These are phyloP conservation scores for Laburnicola sp. DNA, from an alignment of 2,329 filamentous ascomycete species.

Conservation along the genomic window DNA sequence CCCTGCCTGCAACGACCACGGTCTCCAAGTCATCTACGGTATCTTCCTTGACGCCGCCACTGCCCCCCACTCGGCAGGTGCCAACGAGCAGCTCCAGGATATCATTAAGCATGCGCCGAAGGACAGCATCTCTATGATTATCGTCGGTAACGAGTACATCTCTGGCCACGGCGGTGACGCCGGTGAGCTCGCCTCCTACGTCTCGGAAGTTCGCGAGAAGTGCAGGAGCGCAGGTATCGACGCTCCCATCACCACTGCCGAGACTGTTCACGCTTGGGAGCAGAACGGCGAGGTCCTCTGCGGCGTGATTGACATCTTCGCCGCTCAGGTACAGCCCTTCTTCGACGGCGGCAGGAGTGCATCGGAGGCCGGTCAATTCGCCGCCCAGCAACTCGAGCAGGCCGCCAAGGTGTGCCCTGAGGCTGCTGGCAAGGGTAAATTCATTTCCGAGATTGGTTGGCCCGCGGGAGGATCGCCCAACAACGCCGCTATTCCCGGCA, in stretches of 20 bases:
- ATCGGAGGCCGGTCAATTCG: constrained; percentile 72
- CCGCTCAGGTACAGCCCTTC: constrained; percentile 90
- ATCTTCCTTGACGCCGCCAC: constrained; percentile 73
- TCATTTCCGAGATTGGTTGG: constrained; percentile 93
- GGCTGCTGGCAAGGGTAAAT: constrained; percentile 61
- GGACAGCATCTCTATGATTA: constrained; percentile 75
- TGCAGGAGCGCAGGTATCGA: constrained; percentile 69
- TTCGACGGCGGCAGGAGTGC: constrained; percentile 76
- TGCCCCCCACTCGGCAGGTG: constrained; percentile 52
- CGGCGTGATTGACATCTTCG: constrained; percentile 73
- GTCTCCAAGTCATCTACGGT: constrained; percentile 81
- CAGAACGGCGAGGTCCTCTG: constrained; percentile 66
- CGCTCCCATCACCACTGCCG: constrained; percentile 75
- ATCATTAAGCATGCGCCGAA: constrained; percentile 72
- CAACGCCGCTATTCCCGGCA: constrained; percentile 70
- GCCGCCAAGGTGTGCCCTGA: constrained; percentile 71
- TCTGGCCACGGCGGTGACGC: constrained; percentile 72
- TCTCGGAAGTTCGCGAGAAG: constrained; percentile 65
- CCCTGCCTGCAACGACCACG: constrained; percentile 64
- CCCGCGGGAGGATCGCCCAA: constrained; percentile 70
- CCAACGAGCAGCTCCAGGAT: constrained; percentile 72
- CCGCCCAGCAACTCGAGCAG: constrained; percentile 70
- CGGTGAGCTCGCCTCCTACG: constrained; percentile 68
- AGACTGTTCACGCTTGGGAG: constrained; percentile 80
- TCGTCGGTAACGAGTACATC: constrained; percentile 89